Evolutionary conservation across 257 asterid genomes (phyloP).

Genomic region (Oldenlandia corymbosa): DNA sequence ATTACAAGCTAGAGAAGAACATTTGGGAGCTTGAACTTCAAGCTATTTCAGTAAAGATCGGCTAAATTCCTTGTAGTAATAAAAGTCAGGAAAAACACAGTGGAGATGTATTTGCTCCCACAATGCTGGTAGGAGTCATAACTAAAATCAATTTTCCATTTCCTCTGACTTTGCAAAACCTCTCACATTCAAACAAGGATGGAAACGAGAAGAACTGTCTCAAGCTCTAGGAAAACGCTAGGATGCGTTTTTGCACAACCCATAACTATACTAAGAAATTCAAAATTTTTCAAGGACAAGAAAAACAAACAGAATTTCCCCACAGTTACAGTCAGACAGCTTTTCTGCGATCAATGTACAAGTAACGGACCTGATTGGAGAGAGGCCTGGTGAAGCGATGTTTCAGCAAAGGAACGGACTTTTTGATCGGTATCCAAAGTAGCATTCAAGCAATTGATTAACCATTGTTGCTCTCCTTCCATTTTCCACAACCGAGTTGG

Average conservation of each 20-base stretch:
- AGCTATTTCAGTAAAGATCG: too few species aligned
- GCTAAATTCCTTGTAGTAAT: neutral
- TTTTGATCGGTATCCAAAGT: conserved; percentile 80
- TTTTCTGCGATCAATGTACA: neutral
- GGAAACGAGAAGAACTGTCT: neutral
- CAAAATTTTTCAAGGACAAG: neutral
- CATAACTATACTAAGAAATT: neutral
- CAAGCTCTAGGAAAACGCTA: neutral
- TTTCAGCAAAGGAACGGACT: conserved; percentile 75
- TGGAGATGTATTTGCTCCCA: neutral
- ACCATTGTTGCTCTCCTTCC: conserved; percentile 86
- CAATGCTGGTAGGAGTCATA: neutral
- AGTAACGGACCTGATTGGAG: conserved; percentile 55
- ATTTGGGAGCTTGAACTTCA: neutral
- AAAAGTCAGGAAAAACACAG: neutral
- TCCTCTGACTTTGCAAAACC: neutral
- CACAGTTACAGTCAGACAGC: neutral
- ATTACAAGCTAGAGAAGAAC: neutral
- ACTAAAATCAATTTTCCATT: neutral
- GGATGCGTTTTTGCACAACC: neutral
- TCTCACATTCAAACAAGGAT: neutral
- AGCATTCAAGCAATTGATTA: conserved; percentile 80
- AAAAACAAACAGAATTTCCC: neutral
- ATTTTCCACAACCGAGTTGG: conserved; percentile 11
- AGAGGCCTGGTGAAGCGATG: conserved; percentile 90